A percentile compares a stretch with the other conserved stretches of the same genome.
phyloP scores from a whole-genome alignment of 2,329 filamentous ascomycete species.

The Clathrospora elynae region DNA sequence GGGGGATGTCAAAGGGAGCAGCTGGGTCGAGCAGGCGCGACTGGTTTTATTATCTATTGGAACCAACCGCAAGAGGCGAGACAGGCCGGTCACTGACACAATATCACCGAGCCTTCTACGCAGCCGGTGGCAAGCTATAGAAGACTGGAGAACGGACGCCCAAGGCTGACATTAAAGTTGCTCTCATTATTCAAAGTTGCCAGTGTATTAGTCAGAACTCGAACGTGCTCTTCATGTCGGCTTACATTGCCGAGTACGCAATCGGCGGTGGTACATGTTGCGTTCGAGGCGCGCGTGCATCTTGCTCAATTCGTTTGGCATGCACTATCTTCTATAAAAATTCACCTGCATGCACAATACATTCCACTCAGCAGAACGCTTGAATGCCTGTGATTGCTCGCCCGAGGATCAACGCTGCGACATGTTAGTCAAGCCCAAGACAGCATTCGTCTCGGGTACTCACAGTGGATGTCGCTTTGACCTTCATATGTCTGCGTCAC shows the following conservation, averaged over 20 bases:
- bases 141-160: constrained; percentile 31
- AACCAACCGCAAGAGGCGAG: constrained; percentile 25
- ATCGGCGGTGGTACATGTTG: constrained; percentile 26
- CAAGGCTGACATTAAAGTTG: constrained; percentile 29
- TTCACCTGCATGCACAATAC: constrained; percentile 26
- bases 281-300: constrained; percentile 22
- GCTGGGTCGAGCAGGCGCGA: constrained; percentile 18
- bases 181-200: constrained; percentile 16
- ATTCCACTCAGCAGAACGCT: constrained; percentile 67
- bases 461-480: constrained; percentile 96
- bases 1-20: constrained; percentile 4
- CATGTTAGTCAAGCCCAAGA: constrained; percentile 32
- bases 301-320: constrained; percentile 18
- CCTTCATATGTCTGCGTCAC: constrained; percentile 98
- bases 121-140: constrained; percentile 40
- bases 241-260: constrained; percentile 18
- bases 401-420: constrained; percentile 56
- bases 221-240: constrained; percentile 11
- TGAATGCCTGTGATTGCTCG: constrained; percentile 69
- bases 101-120: constrained; percentile 39
- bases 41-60: constrained; percentile 33
- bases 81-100: constrained; percentile 32
- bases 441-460: constrained; percentile 51
- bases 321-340: constrained; percentile 24
- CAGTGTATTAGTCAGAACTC: constrained; percentile 21